Conservation (phyloP, 1,139 yeast species). For the Kluyveromyces sp. region DNA sequence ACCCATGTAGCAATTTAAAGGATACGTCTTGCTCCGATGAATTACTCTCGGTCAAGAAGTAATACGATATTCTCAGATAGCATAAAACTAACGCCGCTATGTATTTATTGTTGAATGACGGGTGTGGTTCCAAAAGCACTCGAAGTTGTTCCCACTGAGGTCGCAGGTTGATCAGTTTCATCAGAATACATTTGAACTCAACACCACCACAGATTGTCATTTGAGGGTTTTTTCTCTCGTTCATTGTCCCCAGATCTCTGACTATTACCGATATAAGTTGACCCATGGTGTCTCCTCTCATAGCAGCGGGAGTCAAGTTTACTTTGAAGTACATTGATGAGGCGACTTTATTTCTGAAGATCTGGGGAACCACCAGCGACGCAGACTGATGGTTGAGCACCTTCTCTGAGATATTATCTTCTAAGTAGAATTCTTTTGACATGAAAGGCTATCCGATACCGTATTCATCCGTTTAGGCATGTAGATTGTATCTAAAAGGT, state of each 20-base stretch:
- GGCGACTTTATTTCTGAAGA: slow-evolving; percentile 28
- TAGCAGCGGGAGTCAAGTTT: slow-evolving; percentile 20
- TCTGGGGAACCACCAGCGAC: slow-evolving; percentile 30
- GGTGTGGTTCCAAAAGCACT: slow-evolving; percentile 13
- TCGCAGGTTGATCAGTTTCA: slow-evolving; percentile 29
- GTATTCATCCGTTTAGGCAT: background rate
- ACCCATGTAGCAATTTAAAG: slow-evolving; percentile 4
- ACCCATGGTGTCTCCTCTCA: slow-evolving; percentile 27
- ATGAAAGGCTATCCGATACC: slow-evolving; percentile 9
- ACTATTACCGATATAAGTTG: slow-evolving; percentile 19
- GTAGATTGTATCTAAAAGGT: no score
- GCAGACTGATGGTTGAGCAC: slow-evolving; percentile 30
- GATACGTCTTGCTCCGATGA: slow-evolving; percentile 5
- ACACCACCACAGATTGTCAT: slow-evolving; percentile 26
- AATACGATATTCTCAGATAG: slow-evolving; percentile 29
- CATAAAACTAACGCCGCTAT: slow-evolving; percentile 24
- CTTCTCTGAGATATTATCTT: slow-evolving; percentile 25
- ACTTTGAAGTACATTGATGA: slow-evolving; percentile 27
- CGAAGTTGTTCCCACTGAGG: slow-evolving; percentile 28
- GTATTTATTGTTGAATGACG: slow-evolving; percentile 25
- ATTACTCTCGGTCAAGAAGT: slow-evolving; percentile 15
- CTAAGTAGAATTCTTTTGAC: slow-evolving; percentile 29
- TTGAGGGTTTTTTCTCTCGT: slow-evolving; percentile 14
- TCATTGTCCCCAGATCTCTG: slow-evolving; percentile 24
- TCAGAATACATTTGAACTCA: slow-evolving; percentile 29